Percentiles rank a stretch among this genome's conserved stretches.
phyloP scores from a whole-genome alignment of 257 asterid species.

The Catharanthus roseus region DNA sequence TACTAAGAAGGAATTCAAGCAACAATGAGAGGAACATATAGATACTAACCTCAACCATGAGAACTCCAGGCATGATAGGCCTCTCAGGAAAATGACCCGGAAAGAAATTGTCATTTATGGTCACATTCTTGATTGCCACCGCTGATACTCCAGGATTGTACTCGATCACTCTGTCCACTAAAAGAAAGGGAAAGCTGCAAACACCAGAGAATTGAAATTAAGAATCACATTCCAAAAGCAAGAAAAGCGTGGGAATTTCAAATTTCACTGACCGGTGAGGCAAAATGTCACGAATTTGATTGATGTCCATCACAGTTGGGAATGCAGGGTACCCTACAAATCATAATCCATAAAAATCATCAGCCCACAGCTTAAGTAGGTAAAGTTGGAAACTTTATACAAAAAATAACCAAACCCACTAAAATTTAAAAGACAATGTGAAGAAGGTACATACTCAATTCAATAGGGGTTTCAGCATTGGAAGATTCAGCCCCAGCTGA shows the following conservation, averaged over 20 bases:
- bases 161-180: slow-evolving; percentile 90
- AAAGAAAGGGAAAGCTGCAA: slow-evolving; percentile 69
- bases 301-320: slow-evolving; percentile 77
- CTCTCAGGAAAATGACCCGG: slow-evolving; percentile 96
- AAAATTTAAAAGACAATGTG: background rate
- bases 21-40: background rate
- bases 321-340: slow-evolving; percentile 59
- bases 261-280: slow-evolving; percentile 64
- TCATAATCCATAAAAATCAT: background rate
- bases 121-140: slow-evolving; percentile 88
- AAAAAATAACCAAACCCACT: background rate
- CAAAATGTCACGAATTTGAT: slow-evolving; percentile 78
- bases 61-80: slow-evolving; percentile 96
- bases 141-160: slow-evolving; percentile 80
- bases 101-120: slow-evolving; percentile 83
- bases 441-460: slow-evolving; percentile 62
- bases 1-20: background rate
- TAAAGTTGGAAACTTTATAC: slow-evolving; percentile 13
- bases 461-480: slow-evolving; percentile 59
- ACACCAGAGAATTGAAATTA: background rate
- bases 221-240: background rate
- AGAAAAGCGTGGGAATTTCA: background rate
- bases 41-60: slow-evolving; percentile 76
- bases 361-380: background rate
- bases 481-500: slow-evolving; percentile 32